A percentile compares a stretch with the other conserved stretches of the same genome.
Conservation (phyloP, 2,329 filamentous ascomycete species). For the Aspergillus viridinutans region DNA sequence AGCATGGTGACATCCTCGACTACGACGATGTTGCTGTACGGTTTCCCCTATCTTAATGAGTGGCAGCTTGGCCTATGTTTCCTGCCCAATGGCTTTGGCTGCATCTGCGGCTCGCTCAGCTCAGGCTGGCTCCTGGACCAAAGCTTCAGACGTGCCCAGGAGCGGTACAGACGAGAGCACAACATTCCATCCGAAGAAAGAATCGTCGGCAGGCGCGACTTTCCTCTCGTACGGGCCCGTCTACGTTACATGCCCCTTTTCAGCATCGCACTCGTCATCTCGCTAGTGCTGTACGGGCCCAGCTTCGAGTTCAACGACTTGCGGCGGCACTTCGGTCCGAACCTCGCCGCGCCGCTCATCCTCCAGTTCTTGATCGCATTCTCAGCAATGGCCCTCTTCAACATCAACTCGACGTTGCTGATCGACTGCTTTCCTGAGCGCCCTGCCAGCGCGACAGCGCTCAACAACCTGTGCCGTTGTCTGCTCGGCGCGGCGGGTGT, state of each 20-base stretch:
- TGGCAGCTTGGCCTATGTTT: conserved; percentile 41
- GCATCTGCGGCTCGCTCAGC: conserved; percentile 12
- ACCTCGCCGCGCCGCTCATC: conserved; percentile 34
- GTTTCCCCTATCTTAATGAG: conserved; percentile 29
- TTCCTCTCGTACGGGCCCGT: conserved; percentile 4
- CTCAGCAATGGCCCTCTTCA: conserved; percentile 31
- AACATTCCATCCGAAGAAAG: background rate
- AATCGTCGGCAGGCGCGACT: background rate
- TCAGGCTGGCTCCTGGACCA: conserved; percentile 12
- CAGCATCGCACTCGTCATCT: conserved; percentile 3
- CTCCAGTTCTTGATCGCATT: conserved; percentile 38
- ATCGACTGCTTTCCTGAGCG: conserved; percentile 35
- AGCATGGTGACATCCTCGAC: conserved; percentile 48
- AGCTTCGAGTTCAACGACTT: conserved; percentile 32
- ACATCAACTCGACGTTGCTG: conserved; percentile 33
- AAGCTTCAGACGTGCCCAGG: conserved; percentile 2
- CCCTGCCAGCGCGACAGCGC: conserved; percentile 34
- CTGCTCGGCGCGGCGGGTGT: conserved; percentile 34
- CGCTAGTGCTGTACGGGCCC: conserved; percentile 31
- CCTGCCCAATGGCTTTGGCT: conserved; percentile 41
- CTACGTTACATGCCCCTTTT: conserved; percentile 6
- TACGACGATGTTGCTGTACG: conserved; percentile 35
- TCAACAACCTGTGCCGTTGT: conserved; percentile 37
- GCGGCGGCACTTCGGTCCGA: conserved; percentile 14
- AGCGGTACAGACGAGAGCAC: conserved; percentile 1